These are phyloP conservation scores for Pilaira anomala DNA, from an alignment of 192 early-diverging fungal genomes.

Conservation along the genomic window DNA sequence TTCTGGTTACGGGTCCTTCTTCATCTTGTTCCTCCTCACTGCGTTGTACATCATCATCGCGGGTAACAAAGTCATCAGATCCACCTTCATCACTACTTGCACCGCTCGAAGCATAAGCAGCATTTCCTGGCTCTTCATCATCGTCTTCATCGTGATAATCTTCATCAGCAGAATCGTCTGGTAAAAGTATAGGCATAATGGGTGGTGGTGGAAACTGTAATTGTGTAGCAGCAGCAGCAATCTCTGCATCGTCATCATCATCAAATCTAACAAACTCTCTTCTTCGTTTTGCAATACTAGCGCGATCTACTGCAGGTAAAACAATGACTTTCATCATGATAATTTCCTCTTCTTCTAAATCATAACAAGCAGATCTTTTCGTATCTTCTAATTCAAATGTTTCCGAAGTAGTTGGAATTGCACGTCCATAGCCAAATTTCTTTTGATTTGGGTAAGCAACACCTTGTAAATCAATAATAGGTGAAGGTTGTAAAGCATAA, in stretches of 20 bases:
- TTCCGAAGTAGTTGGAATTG: slow-evolving; percentile 48
- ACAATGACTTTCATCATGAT: slow-evolving; percentile 3
- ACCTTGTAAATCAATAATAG: slow-evolving; percentile 65
- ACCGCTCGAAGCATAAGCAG: slow-evolving; percentile 28
- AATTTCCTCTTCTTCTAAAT: slow-evolving; percentile 40
- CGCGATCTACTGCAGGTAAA: slow-evolving; percentile 25
- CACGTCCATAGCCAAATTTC: slow-evolving; percentile 51
- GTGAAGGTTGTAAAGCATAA: slow-evolving; percentile 56
- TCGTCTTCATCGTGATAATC: slow-evolving; percentile 36
- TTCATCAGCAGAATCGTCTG: slow-evolving; percentile 40
- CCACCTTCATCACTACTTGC: slow-evolving; percentile 44
- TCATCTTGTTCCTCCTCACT: slow-evolving; percentile 32
- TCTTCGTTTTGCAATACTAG: slow-evolving; percentile 23
- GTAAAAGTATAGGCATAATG: slow-evolving; percentile 17
- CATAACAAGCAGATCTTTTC: slow-evolving; percentile 37
- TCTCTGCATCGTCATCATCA: slow-evolving; percentile 33
- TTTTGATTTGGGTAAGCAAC: slow-evolving; percentile 61
- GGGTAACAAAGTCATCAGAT: slow-evolving; percentile 28
- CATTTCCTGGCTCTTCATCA: slow-evolving; percentile 23
- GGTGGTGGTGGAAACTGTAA: slow-evolving; percentile 17
- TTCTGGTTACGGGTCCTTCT: slow-evolving; percentile 33
- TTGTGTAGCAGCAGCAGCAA: not conserved
- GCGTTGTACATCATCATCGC: slow-evolving; percentile 16
- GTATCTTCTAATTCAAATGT: slow-evolving; percentile 51
- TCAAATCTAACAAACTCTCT: slow-evolving; percentile 35